These are phyloP conservation scores for Candida loeiensis DNA, from an alignment of 805 yeast genomes.

Conservation along the genomic window DNA sequence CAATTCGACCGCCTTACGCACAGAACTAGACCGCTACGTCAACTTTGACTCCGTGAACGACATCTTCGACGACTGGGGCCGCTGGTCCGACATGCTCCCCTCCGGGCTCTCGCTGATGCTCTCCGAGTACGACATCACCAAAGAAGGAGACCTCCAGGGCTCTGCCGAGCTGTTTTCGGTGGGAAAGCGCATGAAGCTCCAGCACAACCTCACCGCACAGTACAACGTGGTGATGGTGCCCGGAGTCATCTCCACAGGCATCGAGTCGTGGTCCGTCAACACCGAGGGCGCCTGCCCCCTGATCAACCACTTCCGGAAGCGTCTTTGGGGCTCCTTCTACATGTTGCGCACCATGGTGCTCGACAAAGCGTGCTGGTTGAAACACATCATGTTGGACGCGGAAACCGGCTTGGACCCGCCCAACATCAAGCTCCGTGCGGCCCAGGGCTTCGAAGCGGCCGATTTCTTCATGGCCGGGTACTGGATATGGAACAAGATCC, in stretches of 20 bases:
- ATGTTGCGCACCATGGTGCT: constrained; percentile 90
- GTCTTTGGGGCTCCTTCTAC: constrained; percentile 96
- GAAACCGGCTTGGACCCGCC: constrained; percentile 93
- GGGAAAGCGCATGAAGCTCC: constrained; percentile 58
- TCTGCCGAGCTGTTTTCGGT: constrained; percentile 84
- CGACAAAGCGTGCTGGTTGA: constrained; percentile 91
- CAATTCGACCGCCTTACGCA: constrained; percentile 32
- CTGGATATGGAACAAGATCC: constrained; percentile 96
- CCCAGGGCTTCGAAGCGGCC: constrained; percentile 95
- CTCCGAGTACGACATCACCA: constrained; percentile 45
- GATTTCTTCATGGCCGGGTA: constrained; percentile 96
- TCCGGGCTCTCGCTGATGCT: constrained; percentile 56
- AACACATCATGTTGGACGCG: constrained; percentile 84
- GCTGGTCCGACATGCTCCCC: constrained; percentile 76
- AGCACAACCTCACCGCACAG: constrained; percentile 51
- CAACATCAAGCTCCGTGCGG: constrained; percentile 74
- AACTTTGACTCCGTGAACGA: constrained; percentile 56
- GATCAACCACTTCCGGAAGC: constrained; percentile 78
- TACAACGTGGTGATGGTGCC: constrained; percentile 91
- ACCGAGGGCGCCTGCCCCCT: constrained; percentile 75
- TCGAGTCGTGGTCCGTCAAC: constrained; percentile 86
- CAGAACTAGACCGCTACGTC: constrained; percentile 48
- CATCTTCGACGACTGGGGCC: constrained; percentile 47
- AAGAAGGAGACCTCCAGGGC: constrained; percentile 37
- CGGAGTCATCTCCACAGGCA: constrained; percentile 92